Evolutionary conservation across 257 asterid genomes (phyloP), one percentile per base, ranked within the genome.

Genomic region (Fraxinus excelsior): DNA sequence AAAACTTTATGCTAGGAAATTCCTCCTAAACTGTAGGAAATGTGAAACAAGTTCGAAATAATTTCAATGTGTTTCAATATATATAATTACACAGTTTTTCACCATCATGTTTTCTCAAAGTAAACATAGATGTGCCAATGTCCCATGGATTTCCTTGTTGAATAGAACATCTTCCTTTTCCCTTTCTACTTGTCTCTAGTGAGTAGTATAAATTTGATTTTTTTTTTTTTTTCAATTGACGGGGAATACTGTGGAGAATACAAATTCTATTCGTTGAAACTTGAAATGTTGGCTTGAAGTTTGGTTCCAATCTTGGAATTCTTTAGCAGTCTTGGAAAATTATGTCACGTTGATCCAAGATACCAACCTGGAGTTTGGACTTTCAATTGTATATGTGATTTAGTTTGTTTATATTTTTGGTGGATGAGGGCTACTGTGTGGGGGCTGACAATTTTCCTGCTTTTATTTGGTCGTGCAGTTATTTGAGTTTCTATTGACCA

Each of bases 401-500:
- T 62, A 42, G 74, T 71, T 77, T 19, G 35, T 70, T 65, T 32
- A 25, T 58, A 58, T 84, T 74, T 67, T 65, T 71, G 67, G 69
- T 56, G 31, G 8, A 37, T 14, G 53, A 76, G 75, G 10, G 71
- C 38, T 66, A 38, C 7, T 73, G 56, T 76, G 67, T 81, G 25
- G 42, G 74, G 71, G 79, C 81, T 4, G n/a, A 34, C 38, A 38
- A 79, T 77, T 75, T 31, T 25, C 38, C 77, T 85, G 80, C 12
- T 46, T 60, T 79, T 84, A 71, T 82, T 67, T 76, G 78, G 37
- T 73, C 72, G 51, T 73, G 87, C 98, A 95, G 99, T 79, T 95
- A 76, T 90, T 95, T 82, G 99, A 95, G 82, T 91, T 88, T 79
- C 81, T 95, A 67, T 87, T 93, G 86, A 93, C 98, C 73, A 82